Base-by-base conservation (phyloP, 768 basidiomycete species). In the Hypholoma fasciculare region DNA sequence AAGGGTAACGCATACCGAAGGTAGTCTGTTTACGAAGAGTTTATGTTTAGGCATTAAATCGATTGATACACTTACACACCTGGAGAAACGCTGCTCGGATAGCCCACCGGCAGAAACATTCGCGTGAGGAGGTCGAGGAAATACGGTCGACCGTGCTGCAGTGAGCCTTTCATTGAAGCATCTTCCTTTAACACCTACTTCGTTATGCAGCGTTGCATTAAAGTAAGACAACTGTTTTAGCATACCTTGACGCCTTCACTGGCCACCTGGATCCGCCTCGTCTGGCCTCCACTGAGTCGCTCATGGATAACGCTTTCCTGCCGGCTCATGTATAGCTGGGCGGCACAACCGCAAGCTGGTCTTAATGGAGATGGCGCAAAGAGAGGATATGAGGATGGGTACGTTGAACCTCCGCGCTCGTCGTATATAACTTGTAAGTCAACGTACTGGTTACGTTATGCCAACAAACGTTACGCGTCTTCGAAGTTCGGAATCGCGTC, bases 21-120 rank as follows among this genome's bases (percentile, higher is more conserved):
- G 67, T 86, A 87, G 66, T 86, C 85, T 86, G 62, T 26, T 0
- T 12, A 7, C 34, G 9, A n/a, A 16, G 20, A 13, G n/a, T 61
- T 49, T 44, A 30, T 50, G 17, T 36, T 46, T 51, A 6, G 3
- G 39, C 23, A 6, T 26, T 23, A 8, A 19, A 7, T 34, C 30
- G 30, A 16, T 12, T 38, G 8, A 23, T 6, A 7, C 5, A 14
- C 1, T 1, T 11, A 53, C 57, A 36, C 58, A 85, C 86, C 87
- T 67, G 83, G 76, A 52, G 86, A 83, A 23, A 89, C 86, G 20
- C 73, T 85, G 7, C 73, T 66, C 2, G 87, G 87, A 61, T 85
- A 88, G 0, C 86, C 86, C 13, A 82, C 78, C 1, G 86, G 86
- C 20, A 87, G 78, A 60, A 88, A 88, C 27, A 87, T 73, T 54